Percentiles rank a stretch among this genome's conserved stretches.
phyloP scores from a whole-genome alignment of 768 basidiomycete species.

The Psilocybe sp. region DNA sequence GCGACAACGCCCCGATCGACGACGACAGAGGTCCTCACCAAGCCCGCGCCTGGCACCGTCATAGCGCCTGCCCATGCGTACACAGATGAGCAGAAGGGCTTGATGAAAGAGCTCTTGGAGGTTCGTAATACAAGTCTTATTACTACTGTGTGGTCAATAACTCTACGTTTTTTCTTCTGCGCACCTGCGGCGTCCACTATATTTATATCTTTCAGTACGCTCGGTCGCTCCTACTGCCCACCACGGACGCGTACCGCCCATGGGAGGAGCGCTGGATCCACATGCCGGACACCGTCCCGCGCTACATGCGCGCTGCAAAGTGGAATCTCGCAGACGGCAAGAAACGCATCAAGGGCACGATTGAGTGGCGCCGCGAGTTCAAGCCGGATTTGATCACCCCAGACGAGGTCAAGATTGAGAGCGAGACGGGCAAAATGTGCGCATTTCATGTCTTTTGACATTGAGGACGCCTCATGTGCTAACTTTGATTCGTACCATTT shows the following conservation, averaged over 20 bases:
- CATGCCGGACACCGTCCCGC: constrained; percentile 61
- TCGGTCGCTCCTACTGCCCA: constrained; percentile 56
- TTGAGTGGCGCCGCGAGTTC: constrained; percentile 85
- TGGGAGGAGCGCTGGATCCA: constrained; percentile 81
- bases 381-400: constrained; percentile 83
- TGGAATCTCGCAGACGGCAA: constrained; percentile 79
- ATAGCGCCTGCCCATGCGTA: constrained; percentile 59
- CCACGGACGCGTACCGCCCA: constrained; percentile 64
- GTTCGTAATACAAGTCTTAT: constrained; percentile 32
- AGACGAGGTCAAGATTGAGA: constrained; percentile 76
- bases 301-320: constrained; percentile 85
- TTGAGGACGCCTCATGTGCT: not conserved
- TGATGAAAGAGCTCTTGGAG: constrained; percentile 61
- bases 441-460: not conserved
- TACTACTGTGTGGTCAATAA: not conserved
- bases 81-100: constrained; percentile 55
- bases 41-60: constrained; percentile 50
- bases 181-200: not conserved
- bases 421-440: constrained; percentile 87
- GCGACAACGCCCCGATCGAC: constrained; percentile 12
- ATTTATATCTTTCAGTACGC: constrained; percentile 53
- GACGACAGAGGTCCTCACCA: constrained; percentile 42
- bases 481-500: constrained; percentile 18
- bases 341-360: constrained; percentile 70
- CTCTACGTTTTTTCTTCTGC: not conserved